A percentile compares a stretch with the other conserved stretches of the same genome.
Evolutionary conservation across 176 grass and related monocot genomes (phyloP).

Genomic region (Zizania latifolia): DNA sequence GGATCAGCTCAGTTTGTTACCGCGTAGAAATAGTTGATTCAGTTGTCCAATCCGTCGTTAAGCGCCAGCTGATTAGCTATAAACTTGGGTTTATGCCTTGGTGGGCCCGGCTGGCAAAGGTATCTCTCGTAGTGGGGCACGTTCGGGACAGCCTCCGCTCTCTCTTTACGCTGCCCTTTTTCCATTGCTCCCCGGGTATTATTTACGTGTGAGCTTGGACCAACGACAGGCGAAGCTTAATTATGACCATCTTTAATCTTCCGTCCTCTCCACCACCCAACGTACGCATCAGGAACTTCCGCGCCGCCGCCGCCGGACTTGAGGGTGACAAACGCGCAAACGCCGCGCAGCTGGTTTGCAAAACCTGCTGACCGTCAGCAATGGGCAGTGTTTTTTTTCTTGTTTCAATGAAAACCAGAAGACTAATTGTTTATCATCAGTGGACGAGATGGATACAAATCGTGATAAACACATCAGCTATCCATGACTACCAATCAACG

Average conservation of each 20-base stretch:
- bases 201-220: neutral
- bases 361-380: too few relatives aligned
- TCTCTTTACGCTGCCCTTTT: neutral
- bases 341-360: too few relatives aligned
- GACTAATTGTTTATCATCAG: too few relatives aligned
- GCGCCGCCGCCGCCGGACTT: neutral
- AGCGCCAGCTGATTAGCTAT: neutral
- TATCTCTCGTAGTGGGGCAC: neutral
- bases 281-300: neutral
- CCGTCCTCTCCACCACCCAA: neutral
- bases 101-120: conserved; percentile 20
- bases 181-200: neutral
- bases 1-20: neutral
- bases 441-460: too few relatives aligned
- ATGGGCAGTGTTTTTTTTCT: too few relatives aligned
- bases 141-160: neutral
- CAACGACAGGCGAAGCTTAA: conserved; percentile 26
- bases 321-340: too few relatives aligned
- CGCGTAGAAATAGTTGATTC: neutral
- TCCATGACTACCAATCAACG: too few relatives aligned
- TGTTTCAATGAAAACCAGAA: too few relatives aligned
- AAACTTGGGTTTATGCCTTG: neutral
- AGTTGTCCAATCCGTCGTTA: neutral
- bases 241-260: neutral
- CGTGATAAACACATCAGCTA: too few relatives aligned